Evolutionary conservation across 2,329 filamentous ascomycete genomes (phyloP).

Genomic region (Verticillium nubilum): DNA sequence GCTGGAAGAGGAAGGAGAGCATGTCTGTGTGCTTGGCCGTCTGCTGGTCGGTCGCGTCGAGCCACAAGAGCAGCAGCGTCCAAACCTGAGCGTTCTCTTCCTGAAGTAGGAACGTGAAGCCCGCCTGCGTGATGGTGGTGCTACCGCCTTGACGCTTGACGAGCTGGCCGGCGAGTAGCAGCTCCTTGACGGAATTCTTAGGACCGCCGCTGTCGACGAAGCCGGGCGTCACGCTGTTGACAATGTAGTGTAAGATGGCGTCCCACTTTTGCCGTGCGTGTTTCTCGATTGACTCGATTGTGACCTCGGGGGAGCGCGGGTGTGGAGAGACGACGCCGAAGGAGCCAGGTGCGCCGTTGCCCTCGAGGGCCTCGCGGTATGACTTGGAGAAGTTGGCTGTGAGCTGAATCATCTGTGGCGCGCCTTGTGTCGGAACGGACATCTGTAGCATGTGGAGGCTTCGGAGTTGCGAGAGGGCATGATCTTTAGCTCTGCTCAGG

Average conservation of each 20-base stretch:
- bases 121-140: slow-evolving; percentile 74
- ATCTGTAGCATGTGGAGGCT: slow-evolving; percentile 81
- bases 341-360: slow-evolving; percentile 76
- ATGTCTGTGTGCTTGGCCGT: slow-evolving; percentile 77
- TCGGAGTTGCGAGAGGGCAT: slow-evolving; percentile 74
- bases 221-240: slow-evolving; percentile 60
- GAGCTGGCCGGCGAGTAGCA: slow-evolving; percentile 75
- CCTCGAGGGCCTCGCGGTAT: slow-evolving; percentile 80
- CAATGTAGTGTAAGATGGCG: slow-evolving; percentile 91
- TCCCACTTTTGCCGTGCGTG: slow-evolving; percentile 92
- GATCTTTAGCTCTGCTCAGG: slow-evolving; percentile 66
- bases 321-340: slow-evolving; percentile 81
- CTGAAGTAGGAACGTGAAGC: slow-evolving; percentile 91
- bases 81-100: slow-evolving; percentile 96
- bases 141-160: slow-evolving; percentile 53
- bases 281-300: slow-evolving; percentile 69
- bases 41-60: slow-evolving; percentile 71
- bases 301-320: slow-evolving; percentile 56
- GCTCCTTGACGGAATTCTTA: slow-evolving; percentile 74
- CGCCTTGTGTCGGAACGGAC: slow-evolving; percentile 53
- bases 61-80: slow-evolving; percentile 89
- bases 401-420: slow-evolving; percentile 67
- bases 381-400: slow-evolving; percentile 79
- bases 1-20: slow-evolving; percentile 90
- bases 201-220: slow-evolving; percentile 43